phyloP scores from a whole-genome alignment of 176 grass and related monocot genomes.

The Aechmea fasciata region DNA sequence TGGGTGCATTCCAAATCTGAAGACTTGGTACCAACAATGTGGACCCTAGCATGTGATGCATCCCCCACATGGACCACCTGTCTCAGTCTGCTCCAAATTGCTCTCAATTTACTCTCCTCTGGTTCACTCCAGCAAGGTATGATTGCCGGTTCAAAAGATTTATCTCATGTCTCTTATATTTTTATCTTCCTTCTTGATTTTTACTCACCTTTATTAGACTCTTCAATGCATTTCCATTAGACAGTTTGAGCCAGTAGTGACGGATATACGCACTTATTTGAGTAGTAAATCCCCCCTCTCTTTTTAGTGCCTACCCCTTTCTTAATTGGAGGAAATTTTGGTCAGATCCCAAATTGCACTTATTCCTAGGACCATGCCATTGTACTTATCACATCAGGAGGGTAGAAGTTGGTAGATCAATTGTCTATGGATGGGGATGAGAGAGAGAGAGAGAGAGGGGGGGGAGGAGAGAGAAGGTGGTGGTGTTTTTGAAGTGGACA shows the following conservation, averaged over 20 bases:
- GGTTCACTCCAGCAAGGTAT: not conserved
- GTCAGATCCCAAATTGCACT: slow-evolving; percentile 19
- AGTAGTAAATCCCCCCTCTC: not conserved
- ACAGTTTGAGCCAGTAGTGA: not conserved
- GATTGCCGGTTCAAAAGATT: not conserved
- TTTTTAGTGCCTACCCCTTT: slow-evolving; percentile 1
- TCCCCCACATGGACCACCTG: not conserved
- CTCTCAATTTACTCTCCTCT: not conserved
- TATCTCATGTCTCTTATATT: not conserved
- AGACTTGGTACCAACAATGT: not conserved
- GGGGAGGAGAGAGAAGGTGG: slow-evolving; percentile 3
- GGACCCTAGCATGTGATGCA: not conserved
- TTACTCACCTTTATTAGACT: not conserved
- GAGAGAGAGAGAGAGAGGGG: not conserved
- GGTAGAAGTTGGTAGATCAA: slow-evolving; percentile 26
- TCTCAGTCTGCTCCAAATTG: not conserved
- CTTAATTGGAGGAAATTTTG: slow-evolving; percentile 8
- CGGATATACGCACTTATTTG: not conserved
- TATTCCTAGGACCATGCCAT: slow-evolving; percentile 25
- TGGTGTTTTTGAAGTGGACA: slow-evolving; percentile 23
- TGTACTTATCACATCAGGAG: slow-evolving; percentile 27
- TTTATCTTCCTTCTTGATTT: not conserved
- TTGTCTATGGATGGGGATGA: slow-evolving; percentile 22
- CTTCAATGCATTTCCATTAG: not conserved
- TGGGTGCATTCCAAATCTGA: not conserved